Evolutionary conservation across 768 basidiomycete genomes (phyloP).

Genomic region (Suillus clintonianus): DNA sequence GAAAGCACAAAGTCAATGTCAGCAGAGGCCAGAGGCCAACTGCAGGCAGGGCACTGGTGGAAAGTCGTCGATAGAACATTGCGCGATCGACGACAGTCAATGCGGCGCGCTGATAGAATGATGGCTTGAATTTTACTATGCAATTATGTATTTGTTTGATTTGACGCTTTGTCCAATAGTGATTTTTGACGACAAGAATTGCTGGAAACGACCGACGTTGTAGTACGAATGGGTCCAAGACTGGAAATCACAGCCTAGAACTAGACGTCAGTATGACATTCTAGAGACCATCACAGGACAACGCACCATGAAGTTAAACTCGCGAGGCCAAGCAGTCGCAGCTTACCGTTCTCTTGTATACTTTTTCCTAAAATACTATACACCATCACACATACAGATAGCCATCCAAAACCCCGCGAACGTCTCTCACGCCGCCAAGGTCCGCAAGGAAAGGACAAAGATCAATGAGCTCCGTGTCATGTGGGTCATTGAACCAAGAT

Average conservation of each 20-base stretch:
- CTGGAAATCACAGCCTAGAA: neutral
- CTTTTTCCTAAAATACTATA: neutral
- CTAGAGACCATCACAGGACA: neutral
- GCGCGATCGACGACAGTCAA: no score
- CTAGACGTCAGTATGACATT: neutral
- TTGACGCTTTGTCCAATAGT: no score
- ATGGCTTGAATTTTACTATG: no score
- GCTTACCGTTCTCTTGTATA: neutral
- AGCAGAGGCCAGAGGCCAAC: no score
- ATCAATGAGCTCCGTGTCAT: constrained; percentile 73
- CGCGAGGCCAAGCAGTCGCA: neutral
- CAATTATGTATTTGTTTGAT: no score
- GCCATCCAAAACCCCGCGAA: constrained; percentile 58
- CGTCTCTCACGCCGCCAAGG: constrained; percentile 61
- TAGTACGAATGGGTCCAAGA: neutral
- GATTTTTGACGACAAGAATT: constrained; percentile 8
- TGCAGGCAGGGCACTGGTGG: no score
- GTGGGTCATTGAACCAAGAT: constrained; percentile 78
- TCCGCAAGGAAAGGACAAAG: constrained; percentile 72
- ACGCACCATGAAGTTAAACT: no score
- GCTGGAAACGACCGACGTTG: no score
- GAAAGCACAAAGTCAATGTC: no score
- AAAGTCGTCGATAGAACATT: no score
- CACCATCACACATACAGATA: neutral
- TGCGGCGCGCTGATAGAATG: no score